phyloP scores from a whole-genome alignment of 1,139 yeast genomes.

The Suzukiozyma palmioleophila region DNA sequence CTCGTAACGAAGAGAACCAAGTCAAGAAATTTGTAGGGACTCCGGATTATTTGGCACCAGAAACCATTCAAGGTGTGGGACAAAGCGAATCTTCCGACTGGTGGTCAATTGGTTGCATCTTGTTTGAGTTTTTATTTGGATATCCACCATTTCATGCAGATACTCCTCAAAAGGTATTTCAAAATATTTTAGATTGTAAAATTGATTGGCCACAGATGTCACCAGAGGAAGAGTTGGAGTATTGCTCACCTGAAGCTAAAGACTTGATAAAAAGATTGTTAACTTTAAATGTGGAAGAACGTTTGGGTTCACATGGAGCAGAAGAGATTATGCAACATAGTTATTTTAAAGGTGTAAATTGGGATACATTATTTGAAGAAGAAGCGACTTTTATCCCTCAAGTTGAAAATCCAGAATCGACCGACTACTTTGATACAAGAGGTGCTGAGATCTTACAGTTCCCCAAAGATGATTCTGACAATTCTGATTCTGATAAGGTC shows the following conservation, averaged over 20 bases:
- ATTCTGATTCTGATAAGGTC: constrained; percentile 15
- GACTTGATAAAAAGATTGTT: constrained; percentile 67
- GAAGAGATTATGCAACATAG: constrained; percentile 75
- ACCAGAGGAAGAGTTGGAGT: constrained; percentile 51
- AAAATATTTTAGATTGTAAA: constrained; percentile 65
- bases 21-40: constrained; percentile 80
- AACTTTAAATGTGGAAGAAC: constrained; percentile 53
- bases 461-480: constrained; percentile 47
- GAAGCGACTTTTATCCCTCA: constrained; percentile 84
- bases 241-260: constrained; percentile 64
- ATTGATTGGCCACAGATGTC: constrained; percentile 82
- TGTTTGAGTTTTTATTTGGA: constrained; percentile 89
- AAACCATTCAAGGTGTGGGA: constrained; percentile 80
- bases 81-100: constrained; percentile 91
- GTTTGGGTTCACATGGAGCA: constrained; percentile 78
- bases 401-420: constrained; percentile 76
- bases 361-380: constrained; percentile 71
- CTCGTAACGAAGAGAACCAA: constrained; percentile 48
- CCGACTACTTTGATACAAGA: constrained; percentile 87
- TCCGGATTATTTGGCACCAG: constrained; percentile 97
- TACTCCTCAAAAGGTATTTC: constrained; percentile 77
- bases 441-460: constrained; percentile 75
- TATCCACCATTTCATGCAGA: constrained; percentile 92
- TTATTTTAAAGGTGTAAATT: constrained; percentile 66
- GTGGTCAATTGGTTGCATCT: constrained; percentile 98